A percentile compares a stretch with the other conserved stretches of the same genome.
These are phyloP conservation scores for Hortaea werneckii DNA, from an alignment of 2,329 filamentous ascomycete genomes.

Conservation along the genomic window DNA sequence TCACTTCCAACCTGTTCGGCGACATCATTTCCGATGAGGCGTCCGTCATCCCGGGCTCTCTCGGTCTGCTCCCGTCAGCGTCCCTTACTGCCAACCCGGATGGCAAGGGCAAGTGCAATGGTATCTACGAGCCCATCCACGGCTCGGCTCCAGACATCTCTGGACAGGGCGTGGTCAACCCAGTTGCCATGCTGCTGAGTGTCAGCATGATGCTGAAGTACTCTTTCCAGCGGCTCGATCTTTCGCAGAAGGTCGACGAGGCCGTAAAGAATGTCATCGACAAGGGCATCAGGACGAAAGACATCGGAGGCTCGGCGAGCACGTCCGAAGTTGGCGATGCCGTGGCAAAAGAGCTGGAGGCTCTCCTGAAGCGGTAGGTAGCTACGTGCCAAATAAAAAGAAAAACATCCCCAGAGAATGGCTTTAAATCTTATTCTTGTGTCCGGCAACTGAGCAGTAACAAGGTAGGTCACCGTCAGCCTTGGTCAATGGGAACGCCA, in stretches of 20 bases:
- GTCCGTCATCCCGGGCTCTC: constrained; percentile 81
- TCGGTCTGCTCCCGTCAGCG: constrained; percentile 80
- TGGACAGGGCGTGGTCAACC: constrained; percentile 73
- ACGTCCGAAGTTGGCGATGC: constrained; percentile 79
- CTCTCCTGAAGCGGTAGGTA: constrained; percentile 44
- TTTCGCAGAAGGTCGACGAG: constrained; percentile 69
- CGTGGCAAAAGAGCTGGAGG: constrained; percentile 62
- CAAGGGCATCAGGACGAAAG: constrained; percentile 64
- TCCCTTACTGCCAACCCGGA: constrained; percentile 80
- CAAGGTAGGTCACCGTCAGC: neutral
- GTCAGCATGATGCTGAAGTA: constrained; percentile 95
- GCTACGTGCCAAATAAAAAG: neutral
- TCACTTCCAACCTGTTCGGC: constrained; percentile 90
- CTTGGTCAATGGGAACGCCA: too few species aligned
- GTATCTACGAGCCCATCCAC: constrained; percentile 97
- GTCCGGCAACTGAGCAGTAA: neutral
- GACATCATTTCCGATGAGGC: constrained; percentile 96
- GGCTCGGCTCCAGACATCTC: constrained; percentile 94
- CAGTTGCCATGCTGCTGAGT: constrained; percentile 81
- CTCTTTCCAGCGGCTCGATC: constrained; percentile 67
- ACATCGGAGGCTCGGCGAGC: constrained; percentile 67
- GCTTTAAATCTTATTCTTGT: neutral
- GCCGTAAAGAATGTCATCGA: constrained; percentile 76
- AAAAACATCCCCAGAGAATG: neutral
- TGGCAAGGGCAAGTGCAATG: constrained; percentile 74